Conservation (phyloP, 2,329 filamentous ascomycete genomes). For the Apiospora phragmitis region DNA sequence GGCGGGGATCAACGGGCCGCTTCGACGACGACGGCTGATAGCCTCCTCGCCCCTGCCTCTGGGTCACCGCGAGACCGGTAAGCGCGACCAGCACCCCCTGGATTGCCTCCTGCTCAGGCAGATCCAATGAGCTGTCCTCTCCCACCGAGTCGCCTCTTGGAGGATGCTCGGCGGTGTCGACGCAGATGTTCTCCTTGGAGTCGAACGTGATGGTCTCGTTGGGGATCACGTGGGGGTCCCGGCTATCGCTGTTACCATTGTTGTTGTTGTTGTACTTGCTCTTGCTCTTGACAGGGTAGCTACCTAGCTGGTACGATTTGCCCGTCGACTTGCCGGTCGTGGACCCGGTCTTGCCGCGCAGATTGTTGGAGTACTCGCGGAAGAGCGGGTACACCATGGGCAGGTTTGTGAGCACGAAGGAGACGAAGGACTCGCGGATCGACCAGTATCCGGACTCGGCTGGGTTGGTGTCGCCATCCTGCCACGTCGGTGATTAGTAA, state of each 20-base stretch:
- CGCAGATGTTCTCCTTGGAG: constrained; percentile 22
- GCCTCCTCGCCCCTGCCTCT: background rate
- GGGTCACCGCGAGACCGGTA: background rate
- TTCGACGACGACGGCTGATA: background rate
- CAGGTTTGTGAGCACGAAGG: constrained; percentile 39
- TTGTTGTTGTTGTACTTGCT: constrained; percentile 1
- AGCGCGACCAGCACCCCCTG: background rate
- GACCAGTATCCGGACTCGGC: constrained; percentile 39
- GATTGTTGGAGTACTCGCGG: constrained; percentile 23
- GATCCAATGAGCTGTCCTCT: constrained; percentile 13
- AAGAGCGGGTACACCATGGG: constrained; percentile 40
- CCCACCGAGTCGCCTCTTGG: background rate
- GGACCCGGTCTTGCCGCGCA: constrained; percentile 17
- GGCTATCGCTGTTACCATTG: background rate
- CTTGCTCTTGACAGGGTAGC: constrained; percentile 14
- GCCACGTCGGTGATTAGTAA: constrained; percentile 11
- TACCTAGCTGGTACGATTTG: constrained; percentile 19
- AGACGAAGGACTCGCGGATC: constrained; percentile 41
- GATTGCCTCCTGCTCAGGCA: constrained; percentile 12
- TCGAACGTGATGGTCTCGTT: constrained; percentile 13
- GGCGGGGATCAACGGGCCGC: background rate
- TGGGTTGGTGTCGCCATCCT: constrained; percentile 31
- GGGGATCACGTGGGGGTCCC: constrained; percentile 10
- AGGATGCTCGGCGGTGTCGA: background rate
- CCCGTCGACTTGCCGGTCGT: constrained; percentile 12